Conservation (phyloP, 805 yeast genomes). For the Candida gorgasii region DNA sequence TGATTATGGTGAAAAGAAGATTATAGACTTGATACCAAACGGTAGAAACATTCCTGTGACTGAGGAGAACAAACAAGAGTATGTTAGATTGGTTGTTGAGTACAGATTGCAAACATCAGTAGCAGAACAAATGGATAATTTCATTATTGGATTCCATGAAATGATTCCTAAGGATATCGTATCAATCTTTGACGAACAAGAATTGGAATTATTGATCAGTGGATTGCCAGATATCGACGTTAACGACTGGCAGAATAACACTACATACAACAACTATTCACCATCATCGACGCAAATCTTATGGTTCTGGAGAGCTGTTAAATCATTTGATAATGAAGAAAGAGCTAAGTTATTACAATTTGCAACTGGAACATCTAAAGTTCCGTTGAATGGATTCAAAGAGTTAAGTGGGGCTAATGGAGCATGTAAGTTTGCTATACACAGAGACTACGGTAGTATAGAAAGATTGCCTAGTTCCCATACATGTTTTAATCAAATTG, state of each 20-base stretch:
- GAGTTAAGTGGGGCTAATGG: conserved; percentile 89
- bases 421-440: conserved; percentile 81
- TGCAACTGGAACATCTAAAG: conserved; percentile 96
- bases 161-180: conserved; percentile 82
- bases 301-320: conserved; percentile 98
- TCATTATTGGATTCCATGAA: conserved; percentile 85
- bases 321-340: conserved; percentile 91
- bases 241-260: conserved; percentile 91
- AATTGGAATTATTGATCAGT: conserved; percentile 84
- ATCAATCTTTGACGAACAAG: conserved; percentile 92
- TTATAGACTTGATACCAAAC: conserved; percentile 76
- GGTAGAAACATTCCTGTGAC: conserved; percentile 87
- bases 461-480: conserved; percentile 94
- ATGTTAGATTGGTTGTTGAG: conserved; percentile 82
- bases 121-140: conserved; percentile 81
- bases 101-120: conserved; percentile 83
- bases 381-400: conserved; percentile 91
- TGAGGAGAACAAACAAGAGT: conserved; percentile 86
- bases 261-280: conserved; percentile 78
- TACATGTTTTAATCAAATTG: conserved; percentile 91
- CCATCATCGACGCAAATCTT: conserved; percentile 83
- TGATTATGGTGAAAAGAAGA: conserved; percentile 87
- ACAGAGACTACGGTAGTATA: conserved; percentile 80
- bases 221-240: conserved; percentile 97
- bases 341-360: conserved; percentile 92